A percentile compares a stretch with the other conserved stretches of the same genome.
phyloP scores from a whole-genome alignment of 208 protist genomes.

The Eutreptiella sp. region DNA sequence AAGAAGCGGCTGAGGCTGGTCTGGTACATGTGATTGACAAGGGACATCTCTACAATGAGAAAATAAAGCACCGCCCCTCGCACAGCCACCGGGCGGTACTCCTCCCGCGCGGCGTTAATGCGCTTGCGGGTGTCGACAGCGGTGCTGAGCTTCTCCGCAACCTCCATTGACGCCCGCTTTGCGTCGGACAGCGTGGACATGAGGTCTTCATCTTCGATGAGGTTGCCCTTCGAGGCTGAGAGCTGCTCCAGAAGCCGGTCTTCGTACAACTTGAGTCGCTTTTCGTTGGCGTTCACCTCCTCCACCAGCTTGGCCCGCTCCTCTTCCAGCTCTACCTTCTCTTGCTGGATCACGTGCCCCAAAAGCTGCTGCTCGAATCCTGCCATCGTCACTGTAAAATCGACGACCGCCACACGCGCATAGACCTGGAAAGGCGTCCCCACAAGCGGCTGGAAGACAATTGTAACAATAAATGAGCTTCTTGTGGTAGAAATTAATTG shows the following conservation, averaged over 20 bases:
- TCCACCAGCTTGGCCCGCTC: slow-evolving; percentile 50
- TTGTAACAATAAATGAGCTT: neutral
- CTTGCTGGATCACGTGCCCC: slow-evolving; percentile 49
- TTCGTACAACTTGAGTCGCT: slow-evolving; percentile 28
- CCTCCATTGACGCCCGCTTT: slow-evolving; percentile 58
- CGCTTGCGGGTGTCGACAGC: slow-evolving; percentile 54
- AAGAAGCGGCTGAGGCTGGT: slow-evolving; percentile 71
- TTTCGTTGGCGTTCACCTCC: slow-evolving; percentile 43
- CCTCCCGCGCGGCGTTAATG: slow-evolving; percentile 61
- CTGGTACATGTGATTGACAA: slow-evolving; percentile 80
- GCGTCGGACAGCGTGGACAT: slow-evolving; percentile 49
- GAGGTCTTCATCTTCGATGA: slow-evolving; percentile 43
- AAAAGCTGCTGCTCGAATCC: slow-evolving; percentile 58
- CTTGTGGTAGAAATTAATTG: neutral
- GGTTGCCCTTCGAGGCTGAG: slow-evolving; percentile 16
- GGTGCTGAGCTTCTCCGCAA: slow-evolving; percentile 52
- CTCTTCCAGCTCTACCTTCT: slow-evolving; percentile 66
- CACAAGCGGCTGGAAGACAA: neutral
- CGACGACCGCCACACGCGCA: slow-evolving; percentile 49
- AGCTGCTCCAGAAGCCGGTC: slow-evolving; percentile 49
- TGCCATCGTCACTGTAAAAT: slow-evolving; percentile 71
- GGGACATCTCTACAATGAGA: slow-evolving; percentile 66
- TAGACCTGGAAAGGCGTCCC: neutral
- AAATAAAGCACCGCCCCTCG: slow-evolving; percentile 78
- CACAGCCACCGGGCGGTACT: slow-evolving; percentile 69